A percentile compares a stretch with the other conserved stretches of the same genome.
Conservation (phyloP, 306 rosid genomes). For the Glycine soja region DNA sequence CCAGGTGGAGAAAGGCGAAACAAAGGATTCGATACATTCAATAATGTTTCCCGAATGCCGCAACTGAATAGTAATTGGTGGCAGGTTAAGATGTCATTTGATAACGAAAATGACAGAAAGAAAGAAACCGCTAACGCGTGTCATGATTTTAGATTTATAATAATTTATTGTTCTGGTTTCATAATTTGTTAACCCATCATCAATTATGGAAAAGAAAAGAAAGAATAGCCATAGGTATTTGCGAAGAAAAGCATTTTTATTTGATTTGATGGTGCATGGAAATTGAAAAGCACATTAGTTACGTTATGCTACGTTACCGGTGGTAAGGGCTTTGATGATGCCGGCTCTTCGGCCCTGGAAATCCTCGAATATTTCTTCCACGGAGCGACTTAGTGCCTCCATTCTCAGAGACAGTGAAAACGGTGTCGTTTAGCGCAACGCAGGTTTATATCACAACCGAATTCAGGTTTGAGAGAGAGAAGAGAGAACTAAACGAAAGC, state of each 20-base stretch:
- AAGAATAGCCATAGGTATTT: background rate
- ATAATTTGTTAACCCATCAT: background rate
- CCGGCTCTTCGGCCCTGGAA: slow-evolving; percentile 85
- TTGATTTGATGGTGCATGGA: background rate
- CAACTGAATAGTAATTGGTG: background rate
- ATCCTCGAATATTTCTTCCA: slow-evolving; percentile 85
- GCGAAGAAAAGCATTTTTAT: background rate
- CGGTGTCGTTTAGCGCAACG: background rate
- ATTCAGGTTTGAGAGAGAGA: background rate
- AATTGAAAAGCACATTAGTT: background rate
- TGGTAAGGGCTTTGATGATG: slow-evolving; percentile 85
- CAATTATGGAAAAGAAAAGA: background rate
- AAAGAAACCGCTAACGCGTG: background rate
- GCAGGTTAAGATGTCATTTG: background rate
- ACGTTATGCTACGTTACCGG: slow-evolving; percentile 50
- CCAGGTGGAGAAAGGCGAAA: background rate
- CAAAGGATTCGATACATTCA: background rate
- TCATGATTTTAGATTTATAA: background rate
- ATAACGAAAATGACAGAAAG: background rate
- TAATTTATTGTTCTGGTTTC: background rate
- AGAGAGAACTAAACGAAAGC: background rate
- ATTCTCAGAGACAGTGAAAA: slow-evolving; percentile 28
- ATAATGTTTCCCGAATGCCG: too few relatives aligned
- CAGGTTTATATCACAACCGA: background rate
- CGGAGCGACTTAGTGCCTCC: slow-evolving; percentile 75